phyloP scores from a whole-genome alignment of 305 asterid genomes.

The Fraxinus paxiana region DNA sequence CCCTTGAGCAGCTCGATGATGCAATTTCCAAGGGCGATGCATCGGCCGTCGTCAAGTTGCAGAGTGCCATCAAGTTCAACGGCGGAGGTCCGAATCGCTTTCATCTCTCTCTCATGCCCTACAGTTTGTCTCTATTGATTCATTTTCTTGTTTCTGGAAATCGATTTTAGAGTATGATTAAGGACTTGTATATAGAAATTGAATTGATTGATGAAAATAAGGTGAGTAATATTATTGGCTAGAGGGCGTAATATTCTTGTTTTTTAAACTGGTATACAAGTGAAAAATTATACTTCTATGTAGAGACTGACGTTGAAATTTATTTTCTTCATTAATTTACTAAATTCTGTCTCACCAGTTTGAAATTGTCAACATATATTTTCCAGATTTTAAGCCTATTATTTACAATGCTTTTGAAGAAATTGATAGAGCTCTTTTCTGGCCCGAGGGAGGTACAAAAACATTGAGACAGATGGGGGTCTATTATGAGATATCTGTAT shows the following conservation, averaged over 20 bases:
- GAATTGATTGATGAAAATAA: neutral
- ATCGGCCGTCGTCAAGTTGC: slow-evolving; percentile 64
- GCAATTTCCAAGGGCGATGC: slow-evolving; percentile 65
- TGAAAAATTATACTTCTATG: neutral
- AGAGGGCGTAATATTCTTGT: neutral
- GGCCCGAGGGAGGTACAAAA: neutral
- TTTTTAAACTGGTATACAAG: neutral
- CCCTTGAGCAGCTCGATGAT: slow-evolving; percentile 68
- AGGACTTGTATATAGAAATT: neutral
- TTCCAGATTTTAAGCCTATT: neutral
- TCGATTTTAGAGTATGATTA: neutral
- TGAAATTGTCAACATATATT: neutral
- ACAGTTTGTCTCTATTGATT: neutral
- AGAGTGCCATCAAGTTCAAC: slow-evolving; percentile 75
- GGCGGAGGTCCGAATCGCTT: slow-evolving; percentile 59
- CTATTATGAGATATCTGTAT: neutral
- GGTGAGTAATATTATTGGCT: neutral
- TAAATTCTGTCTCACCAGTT: neutral
- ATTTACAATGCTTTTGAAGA: neutral
- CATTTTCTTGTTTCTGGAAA: neutral
- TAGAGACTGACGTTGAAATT: neutral
- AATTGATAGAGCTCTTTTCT: neutral
- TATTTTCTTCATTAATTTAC: neutral
- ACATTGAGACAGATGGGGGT: neutral
- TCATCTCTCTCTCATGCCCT: neutral